Conservation (phyloP, 2,329 filamentous ascomycete genomes). For the Trichoderma simmonsii region DNA sequence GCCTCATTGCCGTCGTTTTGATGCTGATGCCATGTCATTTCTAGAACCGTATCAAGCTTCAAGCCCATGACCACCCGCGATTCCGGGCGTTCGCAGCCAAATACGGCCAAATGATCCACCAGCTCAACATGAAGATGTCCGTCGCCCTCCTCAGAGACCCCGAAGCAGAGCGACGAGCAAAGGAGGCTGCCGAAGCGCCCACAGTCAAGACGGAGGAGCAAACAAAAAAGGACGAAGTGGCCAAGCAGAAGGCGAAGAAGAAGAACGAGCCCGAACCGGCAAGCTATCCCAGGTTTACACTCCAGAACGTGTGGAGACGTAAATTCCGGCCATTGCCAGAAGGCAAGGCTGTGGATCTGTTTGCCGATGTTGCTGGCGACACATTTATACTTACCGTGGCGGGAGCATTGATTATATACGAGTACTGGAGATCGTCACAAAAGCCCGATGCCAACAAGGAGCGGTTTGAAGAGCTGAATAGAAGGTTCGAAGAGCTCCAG, state of each 20-base stretch:
- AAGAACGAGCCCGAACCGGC: slow-evolving; percentile 22
- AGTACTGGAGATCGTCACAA: slow-evolving; percentile 56
- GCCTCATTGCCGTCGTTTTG: background rate
- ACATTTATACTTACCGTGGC: slow-evolving; percentile 61
- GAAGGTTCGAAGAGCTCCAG: slow-evolving; percentile 48
- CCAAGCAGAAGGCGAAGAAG: slow-evolving; percentile 40
- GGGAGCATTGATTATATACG: slow-evolving; percentile 55
- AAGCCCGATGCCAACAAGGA: slow-evolving; percentile 59
- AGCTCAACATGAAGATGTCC: slow-evolving; percentile 63
- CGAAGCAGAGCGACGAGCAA: slow-evolving; percentile 56
- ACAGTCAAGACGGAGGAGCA: slow-evolving; percentile 65
- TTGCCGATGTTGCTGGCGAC: slow-evolving; percentile 64
- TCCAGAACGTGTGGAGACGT: slow-evolving; percentile 58
- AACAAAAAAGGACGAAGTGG: slow-evolving; percentile 50
- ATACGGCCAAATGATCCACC: slow-evolving; percentile 63
- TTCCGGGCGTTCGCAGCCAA: slow-evolving; percentile 60
- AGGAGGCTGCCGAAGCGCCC: slow-evolving; percentile 60
- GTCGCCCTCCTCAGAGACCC: slow-evolving; percentile 58
- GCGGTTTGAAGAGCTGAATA: slow-evolving; percentile 49
- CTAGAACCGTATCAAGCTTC: slow-evolving; percentile 63
- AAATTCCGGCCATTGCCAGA: slow-evolving; percentile 63
- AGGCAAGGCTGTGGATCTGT: slow-evolving; percentile 62
- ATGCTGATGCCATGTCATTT: slow-evolving; percentile 21
- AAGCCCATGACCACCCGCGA: slow-evolving; percentile 61
- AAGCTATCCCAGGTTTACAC: slow-evolving; percentile 18